A percentile compares a stretch with the other conserved stretches of the same genome.
Conservation (phyloP, 768 basidiomycete species). For the Thelephora ganbajun region DNA sequence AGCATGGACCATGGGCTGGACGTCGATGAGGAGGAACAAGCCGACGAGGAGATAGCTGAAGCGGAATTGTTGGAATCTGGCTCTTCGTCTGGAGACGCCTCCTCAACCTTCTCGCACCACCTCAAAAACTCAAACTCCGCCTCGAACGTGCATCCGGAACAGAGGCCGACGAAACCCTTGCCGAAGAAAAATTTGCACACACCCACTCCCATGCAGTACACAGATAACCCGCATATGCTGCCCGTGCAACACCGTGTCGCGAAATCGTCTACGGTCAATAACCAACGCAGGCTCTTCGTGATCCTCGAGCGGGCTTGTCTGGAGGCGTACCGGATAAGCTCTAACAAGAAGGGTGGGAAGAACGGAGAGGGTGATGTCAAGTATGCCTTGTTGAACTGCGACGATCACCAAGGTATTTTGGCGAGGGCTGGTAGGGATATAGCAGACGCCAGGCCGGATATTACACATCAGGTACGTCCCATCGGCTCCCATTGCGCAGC, state of each 20-base stretch:
- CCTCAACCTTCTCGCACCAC: conserved; percentile 5
- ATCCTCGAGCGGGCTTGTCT: conserved; percentile 90
- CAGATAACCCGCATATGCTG: conserved; percentile 65
- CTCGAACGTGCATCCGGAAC: conserved; percentile 9
- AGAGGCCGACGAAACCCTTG: conserved; percentile 53
- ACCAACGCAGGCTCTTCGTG: conserved; percentile 69
- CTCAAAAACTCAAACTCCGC: conserved; percentile 10
- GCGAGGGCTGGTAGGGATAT: conserved; percentile 97
- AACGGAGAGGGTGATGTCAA: conserved; percentile 64
- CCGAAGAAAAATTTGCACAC: conserved; percentile 34
- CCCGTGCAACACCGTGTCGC: conserved; percentile 73
- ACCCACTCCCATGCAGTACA: conserved; percentile 29
- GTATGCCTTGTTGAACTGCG: conserved; percentile 94
- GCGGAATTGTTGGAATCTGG: too few species aligned
- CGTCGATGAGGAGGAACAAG: conserved; percentile 12
- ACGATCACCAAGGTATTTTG: conserved; percentile 96
- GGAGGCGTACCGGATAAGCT: conserved; percentile 82
- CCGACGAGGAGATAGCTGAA: conserved; percentile 1
- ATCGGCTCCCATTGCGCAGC: background rate
- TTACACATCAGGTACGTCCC: conserved; percentile 81
- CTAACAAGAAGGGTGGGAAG: conserved; percentile 27
- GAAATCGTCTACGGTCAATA: conserved; percentile 31
- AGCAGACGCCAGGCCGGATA: conserved; percentile 97
- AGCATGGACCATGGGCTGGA: conserved; percentile 16
- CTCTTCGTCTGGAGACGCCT: too few species aligned